Evolutionary conservation across 2,329 filamentous ascomycete genomes (phyloP), one percentile per base, ranked within the genome.

Genomic region (Botrytis galanthina): DNA sequence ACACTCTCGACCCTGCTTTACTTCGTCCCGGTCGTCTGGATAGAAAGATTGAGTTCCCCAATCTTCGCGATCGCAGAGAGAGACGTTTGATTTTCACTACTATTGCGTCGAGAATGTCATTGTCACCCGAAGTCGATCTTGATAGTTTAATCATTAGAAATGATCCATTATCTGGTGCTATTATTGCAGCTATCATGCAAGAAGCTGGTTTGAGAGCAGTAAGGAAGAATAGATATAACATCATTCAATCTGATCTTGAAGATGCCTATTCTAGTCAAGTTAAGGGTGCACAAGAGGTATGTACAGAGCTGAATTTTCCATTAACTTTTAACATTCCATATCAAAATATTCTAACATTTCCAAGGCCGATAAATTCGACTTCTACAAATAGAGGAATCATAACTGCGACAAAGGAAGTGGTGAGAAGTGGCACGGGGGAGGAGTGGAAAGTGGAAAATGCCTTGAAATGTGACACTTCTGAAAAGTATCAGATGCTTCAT

Each of bases 131-230:
- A 83, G 96, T 98, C 72, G 96, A 99, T 82, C 87, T 99, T 76
- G 96, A 99, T 84, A 96, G 93, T 77, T 86, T 99, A 80, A 99
- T 99, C 80, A 94, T 98, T 77, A 91, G 96, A 80, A 99, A 98
- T 81, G 96, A 99, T 82, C 96, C 96, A 3, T 86, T 99, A 67
- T 97, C 93, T 67, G 96, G 96, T 79, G 96, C 96, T 73, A 92
- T 99, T 79, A 99, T 99, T 82, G 95, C 96, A 66, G 96, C 96
- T 70, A 97, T 99, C 82, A 99, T 99, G 96, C 96, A 99, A 84
- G 96, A 99, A 85, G 96, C 96, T 46, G 96, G 96, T 78, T 87
- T 99, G 78, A 90, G 95, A 78, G 95, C 95, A 39, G 95, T 98
- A 77, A 89, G 95, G 80, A 98, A 98, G 90, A 98, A 99, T 85